Base-by-base conservation (phyloP, 2,329 filamentous ascomycete species). In the Phyllosticta paracitricarpa region DNA sequence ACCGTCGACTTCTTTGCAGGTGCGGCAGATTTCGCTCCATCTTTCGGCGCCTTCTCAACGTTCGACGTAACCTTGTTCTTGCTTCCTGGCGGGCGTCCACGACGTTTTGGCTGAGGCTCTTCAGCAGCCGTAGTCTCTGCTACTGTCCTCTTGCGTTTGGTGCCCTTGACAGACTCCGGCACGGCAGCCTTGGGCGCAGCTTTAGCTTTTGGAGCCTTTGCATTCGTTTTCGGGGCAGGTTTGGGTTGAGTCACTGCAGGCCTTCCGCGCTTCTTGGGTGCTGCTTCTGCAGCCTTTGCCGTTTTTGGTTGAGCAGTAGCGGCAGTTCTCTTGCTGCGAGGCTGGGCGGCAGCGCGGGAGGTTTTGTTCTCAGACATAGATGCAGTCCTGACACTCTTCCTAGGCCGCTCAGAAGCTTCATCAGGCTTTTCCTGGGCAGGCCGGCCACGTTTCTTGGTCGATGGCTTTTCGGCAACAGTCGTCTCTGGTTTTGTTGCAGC, bases 261-360 rank as follows among this genome's bases (percentile, higher is more conserved):
- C 25, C 65, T 62, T 22, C 68, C 66, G 22, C 68, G 68, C 63
- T 67, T 69, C 65, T 66, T 69, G 1, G 67, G 68, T 9, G 66
- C 63, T 9, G 66, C 63, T 22, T 62, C 59, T 6, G 53, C 52
- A 25, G 28, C 62, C 8, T 63, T 56, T 54, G 65, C 51, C 24
- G 24, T 22, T 54, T 58, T 58, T 19, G 40, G 40, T n/a, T 48
- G 17, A 7, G 40, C 40, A 48, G 40, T 19, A 7, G 40, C n/a
- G 4, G 40, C n/a, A n/a, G 12, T n/a, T 19, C 51, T 28, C 26
- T 61, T 64, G 51, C 33, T 61, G 24, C 33, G 52, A 10, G 35
- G 55, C 56, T 12, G 58, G 22, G 22, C 58, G n/a, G 22, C 58
- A 25, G 58, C 56, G 2, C 48, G 53, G 1, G 40, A 48, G 4